Percentiles rank a stretch among this genome's conserved stretches.
Conservation (phyloP, 1,284 basidiomycete genomes). For the Leccinum variabile region DNA sequence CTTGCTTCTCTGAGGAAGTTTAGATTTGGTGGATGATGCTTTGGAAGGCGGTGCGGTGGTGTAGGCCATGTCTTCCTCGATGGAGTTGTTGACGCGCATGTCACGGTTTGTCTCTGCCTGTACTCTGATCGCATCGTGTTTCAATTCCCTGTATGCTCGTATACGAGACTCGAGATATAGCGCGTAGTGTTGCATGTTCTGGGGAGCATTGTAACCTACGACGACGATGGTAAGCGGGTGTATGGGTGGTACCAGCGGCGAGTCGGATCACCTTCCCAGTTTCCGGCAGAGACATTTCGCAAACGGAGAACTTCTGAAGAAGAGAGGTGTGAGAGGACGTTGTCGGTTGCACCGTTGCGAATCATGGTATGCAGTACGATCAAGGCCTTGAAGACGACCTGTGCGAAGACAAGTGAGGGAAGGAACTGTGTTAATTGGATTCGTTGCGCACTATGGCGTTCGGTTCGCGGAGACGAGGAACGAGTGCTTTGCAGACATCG, state of each 20-base stretch:
- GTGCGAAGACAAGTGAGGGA: conserved; percentile 11
- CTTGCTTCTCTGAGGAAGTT: conserved; percentile 59
- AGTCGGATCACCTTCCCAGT: conserved; percentile 70
- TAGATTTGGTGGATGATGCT: conserved; percentile 30
- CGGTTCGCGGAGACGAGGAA: conserved; percentile 83
- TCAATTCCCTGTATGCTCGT: conserved; percentile 85
- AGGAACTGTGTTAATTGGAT: not conserved
- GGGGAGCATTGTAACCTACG: conserved; percentile 79
- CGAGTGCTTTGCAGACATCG: conserved; percentile 88
- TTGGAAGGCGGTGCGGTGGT: conserved; percentile 30
- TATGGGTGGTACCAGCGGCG: not conserved
- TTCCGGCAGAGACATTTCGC: conserved; percentile 72
- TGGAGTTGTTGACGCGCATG: conserved; percentile 60
- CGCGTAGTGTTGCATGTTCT: conserved; percentile 87
- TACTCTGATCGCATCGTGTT: conserved; percentile 90
- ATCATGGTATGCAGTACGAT: conserved; percentile 96
- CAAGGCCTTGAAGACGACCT: conserved; percentile 96
- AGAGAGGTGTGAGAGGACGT: conserved; percentile 82
- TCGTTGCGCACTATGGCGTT: conserved; percentile 75
- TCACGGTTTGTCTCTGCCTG: conserved; percentile 89
- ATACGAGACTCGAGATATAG: conserved; percentile 89
- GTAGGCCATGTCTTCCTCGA: conserved; percentile 54
- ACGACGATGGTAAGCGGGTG: conserved; percentile 8
- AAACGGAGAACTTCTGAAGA: conserved; percentile 78
- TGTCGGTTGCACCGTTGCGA: conserved; percentile 90